These are phyloP conservation scores for Cordyceps cicadae DNA, from an alignment of 2,329 filamentous ascomycete genomes.

Conservation along the genomic window DNA sequence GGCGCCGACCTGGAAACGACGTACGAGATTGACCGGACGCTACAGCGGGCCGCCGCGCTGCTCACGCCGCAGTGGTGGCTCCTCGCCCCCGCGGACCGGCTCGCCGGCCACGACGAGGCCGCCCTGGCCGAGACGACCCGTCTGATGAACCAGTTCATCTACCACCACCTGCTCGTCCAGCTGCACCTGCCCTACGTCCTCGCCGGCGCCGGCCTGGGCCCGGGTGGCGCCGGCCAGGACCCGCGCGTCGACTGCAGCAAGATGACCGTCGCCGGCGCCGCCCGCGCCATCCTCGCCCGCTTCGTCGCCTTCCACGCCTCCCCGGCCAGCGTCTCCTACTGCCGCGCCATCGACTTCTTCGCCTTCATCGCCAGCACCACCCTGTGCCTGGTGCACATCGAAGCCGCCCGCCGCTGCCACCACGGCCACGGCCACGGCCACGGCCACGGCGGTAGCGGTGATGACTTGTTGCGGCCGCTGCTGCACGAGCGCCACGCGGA, in stretches of 20 bases:
- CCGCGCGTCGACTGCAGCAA: constrained; percentile 37
- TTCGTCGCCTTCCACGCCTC: constrained; percentile 37
- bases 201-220: no score
- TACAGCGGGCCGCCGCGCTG: constrained; percentile 32
- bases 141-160: constrained; percentile 39
- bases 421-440: background rate
- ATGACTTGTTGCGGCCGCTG: constrained; percentile 21
- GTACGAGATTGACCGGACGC: constrained; percentile 36
- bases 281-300: constrained; percentile 40
- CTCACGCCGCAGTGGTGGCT: no score
- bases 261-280: constrained; percentile 34
- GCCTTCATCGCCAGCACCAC: constrained; percentile 41
- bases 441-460: constrained; percentile 2
- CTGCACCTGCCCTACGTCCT: constrained; percentile 48
- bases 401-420: constrained; percentile 17
- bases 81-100: no score
- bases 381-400: constrained; percentile 40
- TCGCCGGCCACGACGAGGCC: constrained; percentile 13
- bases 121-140: constrained; percentile 21
- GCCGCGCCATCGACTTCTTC: constrained; percentile 41
- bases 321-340: constrained; percentile 31
- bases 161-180: constrained; percentile 42
- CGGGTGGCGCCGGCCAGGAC: constrained; percentile 20
- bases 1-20: constrained; percentile 24
- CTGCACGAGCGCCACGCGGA: constrained; percentile 34